Evolutionary conservation across 768 basidiomycete species (phyloP).

Genomic region (Cyclocybe aegerita): DNA sequence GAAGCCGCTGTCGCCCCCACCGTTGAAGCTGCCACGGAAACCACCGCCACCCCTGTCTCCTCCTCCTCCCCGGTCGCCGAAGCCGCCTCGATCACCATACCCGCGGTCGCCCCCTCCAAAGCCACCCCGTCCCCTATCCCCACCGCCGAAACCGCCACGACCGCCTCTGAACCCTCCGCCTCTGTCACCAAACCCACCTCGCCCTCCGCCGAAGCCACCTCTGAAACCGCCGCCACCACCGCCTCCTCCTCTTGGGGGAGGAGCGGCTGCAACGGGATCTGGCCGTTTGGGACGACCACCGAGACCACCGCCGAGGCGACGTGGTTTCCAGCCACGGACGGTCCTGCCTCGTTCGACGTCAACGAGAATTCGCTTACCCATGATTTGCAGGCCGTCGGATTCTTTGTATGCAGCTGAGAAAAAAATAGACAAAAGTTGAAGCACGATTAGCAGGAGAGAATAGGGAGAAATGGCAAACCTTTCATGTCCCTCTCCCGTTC

Average conservation of each 20-base stretch:
- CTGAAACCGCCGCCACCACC: conserved; percentile 40
- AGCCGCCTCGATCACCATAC: conserved; percentile 42
- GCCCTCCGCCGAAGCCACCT: conserved; percentile 31
- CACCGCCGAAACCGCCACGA: conserved; percentile 31
- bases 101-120: conserved; percentile 60
- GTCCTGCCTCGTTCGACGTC: conserved; percentile 98
- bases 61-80: conserved; percentile 39
- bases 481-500: conserved; percentile 99
- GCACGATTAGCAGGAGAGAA: conserved; percentile 10
- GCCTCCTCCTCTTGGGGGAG: conserved; percentile 40
- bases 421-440: conserved; percentile 16
- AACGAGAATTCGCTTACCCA: conserved; percentile 94
- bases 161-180: conserved; percentile 39
- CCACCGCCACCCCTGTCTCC: conserved; percentile 37
- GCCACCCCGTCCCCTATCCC: conserved; percentile 38
- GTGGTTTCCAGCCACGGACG: conserved; percentile 98
- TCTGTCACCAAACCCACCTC: conserved; percentile 46
- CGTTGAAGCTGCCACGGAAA: conserved; percentile 24
- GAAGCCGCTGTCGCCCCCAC: conserved; percentile 40
- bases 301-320: conserved; percentile 95
- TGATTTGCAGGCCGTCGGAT: conserved; percentile 93
- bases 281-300: conserved; percentile 94
- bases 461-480: conserved; percentile 49
- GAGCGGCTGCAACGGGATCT: conserved; percentile 37
- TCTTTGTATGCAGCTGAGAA: conserved; percentile 91